A percentile compares a stretch with the other conserved stretches of the same genome.
These are phyloP conservation scores for Torrubiella hemipterigena DNA, from an alignment of 2,329 filamentous ascomycete genomes.

Conservation along the genomic window DNA sequence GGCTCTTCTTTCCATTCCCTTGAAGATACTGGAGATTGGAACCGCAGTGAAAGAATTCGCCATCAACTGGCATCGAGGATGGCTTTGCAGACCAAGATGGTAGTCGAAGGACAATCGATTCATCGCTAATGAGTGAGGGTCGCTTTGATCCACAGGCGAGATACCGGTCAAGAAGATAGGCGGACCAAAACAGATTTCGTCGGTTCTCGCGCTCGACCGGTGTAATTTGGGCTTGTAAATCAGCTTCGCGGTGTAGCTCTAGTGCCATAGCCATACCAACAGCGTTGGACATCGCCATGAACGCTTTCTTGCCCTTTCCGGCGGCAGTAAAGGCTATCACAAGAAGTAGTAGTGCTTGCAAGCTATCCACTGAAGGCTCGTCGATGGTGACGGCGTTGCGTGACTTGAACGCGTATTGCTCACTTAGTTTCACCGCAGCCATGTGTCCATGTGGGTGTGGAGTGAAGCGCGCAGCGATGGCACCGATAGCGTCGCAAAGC, in stretches of 20 bases:
- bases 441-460: slow-evolving; percentile 55
- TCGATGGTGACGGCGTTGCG: slow-evolving; percentile 64
- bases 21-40: slow-evolving; percentile 67
- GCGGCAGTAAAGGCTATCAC: slow-evolving; percentile 64
- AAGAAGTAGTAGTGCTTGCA: slow-evolving; percentile 66
- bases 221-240: slow-evolving; percentile 47
- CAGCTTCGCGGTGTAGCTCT: slow-evolving; percentile 67
- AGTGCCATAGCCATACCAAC: slow-evolving; percentile 76
- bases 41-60: slow-evolving; percentile 68
- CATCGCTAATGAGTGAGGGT: slow-evolving; percentile 68
- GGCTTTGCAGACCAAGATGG: slow-evolving; percentile 61
- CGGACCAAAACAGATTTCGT: slow-evolving; percentile 78
- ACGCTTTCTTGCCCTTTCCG: slow-evolving; percentile 73
- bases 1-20: slow-evolving; percentile 55
- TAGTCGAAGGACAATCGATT: slow-evolving; percentile 61
- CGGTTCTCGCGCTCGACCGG: slow-evolving; percentile 63
- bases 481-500: slow-evolving; percentile 45
- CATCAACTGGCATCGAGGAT: slow-evolving; percentile 52
- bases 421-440: slow-evolving; percentile 53
- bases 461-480: slow-evolving; percentile 54
- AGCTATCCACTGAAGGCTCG: slow-evolving; percentile 65
- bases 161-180: slow-evolving; percentile 79
- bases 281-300: slow-evolving; percentile 69
- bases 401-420: slow-evolving; percentile 61
- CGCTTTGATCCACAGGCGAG: slow-evolving; percentile 70